These are phyloP conservation scores for Eucalyptus paniculata DNA, from an alignment of 345 rosid species.

Conservation along the genomic window DNA sequence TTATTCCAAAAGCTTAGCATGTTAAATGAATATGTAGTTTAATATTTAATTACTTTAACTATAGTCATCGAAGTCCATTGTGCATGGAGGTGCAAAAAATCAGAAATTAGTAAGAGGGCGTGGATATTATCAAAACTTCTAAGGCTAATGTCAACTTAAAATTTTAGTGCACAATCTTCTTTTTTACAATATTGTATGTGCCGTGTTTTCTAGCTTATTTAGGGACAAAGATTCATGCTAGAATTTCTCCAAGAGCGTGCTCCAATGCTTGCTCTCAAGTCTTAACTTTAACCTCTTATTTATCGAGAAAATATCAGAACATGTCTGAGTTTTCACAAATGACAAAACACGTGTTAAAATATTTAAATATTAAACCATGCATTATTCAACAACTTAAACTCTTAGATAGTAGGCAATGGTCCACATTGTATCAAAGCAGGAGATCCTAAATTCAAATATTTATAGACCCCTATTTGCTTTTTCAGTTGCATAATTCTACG, in stretches of 20 bases:
- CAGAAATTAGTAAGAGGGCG: not conserved
- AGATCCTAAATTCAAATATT: not conserved
- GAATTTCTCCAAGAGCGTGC: not conserved
- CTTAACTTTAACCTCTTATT: not conserved
- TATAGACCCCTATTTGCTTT: not conserved
- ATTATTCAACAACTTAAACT: no score
- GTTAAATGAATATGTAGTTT: no score
- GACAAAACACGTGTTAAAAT: not conserved
- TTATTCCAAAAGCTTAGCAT: no score
- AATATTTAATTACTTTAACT: no score
- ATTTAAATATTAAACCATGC: not conserved
- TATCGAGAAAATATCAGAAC: not conserved
- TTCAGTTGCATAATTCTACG: rapidly evolving
- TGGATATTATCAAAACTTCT: not conserved
- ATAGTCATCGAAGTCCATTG: not conserved
- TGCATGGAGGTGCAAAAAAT: not conserved
- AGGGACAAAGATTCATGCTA: not conserved
- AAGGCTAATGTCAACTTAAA: not conserved
- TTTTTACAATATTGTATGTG: not conserved
- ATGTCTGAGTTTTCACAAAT: rapidly evolving
- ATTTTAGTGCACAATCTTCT: not conserved
- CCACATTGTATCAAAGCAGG: not conserved
- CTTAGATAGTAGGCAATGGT: rapidly evolving
- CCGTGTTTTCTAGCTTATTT: not conserved
- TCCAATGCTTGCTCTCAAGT: not conserved